A percentile compares a stretch with the other conserved stretches of the same genome.
Evolutionary conservation across 495 filamentous ascomycete genomes (phyloP).

Genomic region (Daldinia grandis): DNA sequence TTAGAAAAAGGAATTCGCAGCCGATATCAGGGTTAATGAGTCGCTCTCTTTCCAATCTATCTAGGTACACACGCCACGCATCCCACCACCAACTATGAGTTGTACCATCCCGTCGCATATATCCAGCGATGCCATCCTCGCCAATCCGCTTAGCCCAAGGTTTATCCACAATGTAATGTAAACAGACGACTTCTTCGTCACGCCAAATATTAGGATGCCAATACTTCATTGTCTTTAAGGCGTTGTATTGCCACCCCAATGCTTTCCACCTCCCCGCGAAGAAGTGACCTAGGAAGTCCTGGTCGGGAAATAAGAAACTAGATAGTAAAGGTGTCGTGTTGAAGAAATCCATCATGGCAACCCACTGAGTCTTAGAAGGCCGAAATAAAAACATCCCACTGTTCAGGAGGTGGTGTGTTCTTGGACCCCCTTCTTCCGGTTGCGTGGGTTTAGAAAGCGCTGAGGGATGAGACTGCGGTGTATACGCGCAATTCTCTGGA

Average conservation of each 20-base stretch:
- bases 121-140: constrained; percentile 53
- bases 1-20: neutral
- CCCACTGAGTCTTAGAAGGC: constrained; percentile 9
- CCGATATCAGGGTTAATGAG: constrained; percentile 5
- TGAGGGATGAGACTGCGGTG: constrained; percentile 47
- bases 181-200: constrained; percentile 56
- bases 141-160: constrained; percentile 60
- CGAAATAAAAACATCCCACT: constrained; percentile 21
- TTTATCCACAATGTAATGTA: constrained; percentile 67
- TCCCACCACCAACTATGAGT: constrained; percentile 62
- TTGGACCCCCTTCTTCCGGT: constrained; percentile 18
- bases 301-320: constrained; percentile 59
- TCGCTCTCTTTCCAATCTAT: constrained; percentile 40
- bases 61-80: constrained; percentile 24
- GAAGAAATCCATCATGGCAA: constrained; percentile 37
- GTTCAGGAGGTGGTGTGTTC: constrained; percentile 38
- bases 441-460: constrained; percentile 41
- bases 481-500: constrained; percentile 60
- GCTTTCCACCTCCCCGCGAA: constrained; percentile 55
- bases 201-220: constrained; percentile 64
- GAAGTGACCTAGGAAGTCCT: constrained; percentile 61
- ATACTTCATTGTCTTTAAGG: constrained; percentile 62
- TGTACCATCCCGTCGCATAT: constrained; percentile 54
- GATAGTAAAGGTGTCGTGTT: constrained; percentile 47
- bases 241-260: constrained; percentile 62